These are phyloP conservation scores for Chrysoporthe austroafricana DNA, from an alignment of 2,329 filamentous ascomycete species.

Conservation along the genomic window DNA sequence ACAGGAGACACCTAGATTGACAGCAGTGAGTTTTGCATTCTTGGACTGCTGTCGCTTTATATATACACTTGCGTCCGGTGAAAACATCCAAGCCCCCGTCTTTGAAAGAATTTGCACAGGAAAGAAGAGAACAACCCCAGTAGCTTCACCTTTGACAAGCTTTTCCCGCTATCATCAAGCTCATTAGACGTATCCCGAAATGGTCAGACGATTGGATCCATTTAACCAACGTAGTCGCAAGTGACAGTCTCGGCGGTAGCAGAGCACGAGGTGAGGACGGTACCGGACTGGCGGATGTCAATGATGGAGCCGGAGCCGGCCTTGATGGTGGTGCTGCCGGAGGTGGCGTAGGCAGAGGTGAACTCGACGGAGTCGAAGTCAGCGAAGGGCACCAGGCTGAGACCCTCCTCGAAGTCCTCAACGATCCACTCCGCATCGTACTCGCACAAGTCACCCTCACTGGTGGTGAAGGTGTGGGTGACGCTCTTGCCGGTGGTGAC, in stretches of 20 bases:
- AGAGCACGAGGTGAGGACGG: conserved; percentile 47
- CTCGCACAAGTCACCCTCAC: conserved; percentile 59
- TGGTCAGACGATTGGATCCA: neutral
- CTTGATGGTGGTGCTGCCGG: conserved; percentile 38
- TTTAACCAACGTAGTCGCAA: conserved; percentile 46
- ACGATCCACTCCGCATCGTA: conserved; percentile 67
- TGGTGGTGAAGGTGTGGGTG: conserved; percentile 58
- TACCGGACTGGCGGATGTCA: conserved; percentile 69
- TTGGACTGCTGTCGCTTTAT: conserved; percentile 7
- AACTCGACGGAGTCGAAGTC: conserved; percentile 53
- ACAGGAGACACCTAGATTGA: neutral
- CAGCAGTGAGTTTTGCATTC: conserved; percentile 11
- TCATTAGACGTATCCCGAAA: neutral
- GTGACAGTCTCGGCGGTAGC: conserved; percentile 28
- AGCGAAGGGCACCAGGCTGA: conserved; percentile 46
- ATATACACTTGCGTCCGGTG: conserved; percentile 6
- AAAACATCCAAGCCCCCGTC: conserved; percentile 12
- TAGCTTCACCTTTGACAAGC: neutral
- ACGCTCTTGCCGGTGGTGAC: conserved; percentile 52
- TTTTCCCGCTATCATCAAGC: conserved; percentile 5
- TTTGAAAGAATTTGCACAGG: conserved; percentile 1
- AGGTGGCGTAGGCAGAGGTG: conserved; percentile 41
- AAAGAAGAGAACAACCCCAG: conserved; percentile 5
- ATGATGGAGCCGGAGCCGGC: conserved; percentile 62
- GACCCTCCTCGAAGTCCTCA: conserved; percentile 51